A percentile compares a stretch with the other conserved stretches of the same genome.
Conservation (phyloP, 345 rosid species). For the Pistacia integerrima region DNA sequence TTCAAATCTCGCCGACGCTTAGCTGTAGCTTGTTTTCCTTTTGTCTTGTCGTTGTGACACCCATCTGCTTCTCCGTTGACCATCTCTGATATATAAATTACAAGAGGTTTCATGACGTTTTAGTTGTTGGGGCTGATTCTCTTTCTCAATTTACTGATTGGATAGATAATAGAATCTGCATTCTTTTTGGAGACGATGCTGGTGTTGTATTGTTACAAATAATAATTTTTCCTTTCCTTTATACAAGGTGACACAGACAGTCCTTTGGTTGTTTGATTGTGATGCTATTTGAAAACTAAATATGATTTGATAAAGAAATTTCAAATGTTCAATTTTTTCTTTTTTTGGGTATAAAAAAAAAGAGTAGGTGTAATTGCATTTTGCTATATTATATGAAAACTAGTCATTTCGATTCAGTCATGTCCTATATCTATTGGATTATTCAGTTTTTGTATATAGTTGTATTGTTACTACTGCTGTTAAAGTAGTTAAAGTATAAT, state of each 20-base stretch:
- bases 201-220: conserved; percentile 96
- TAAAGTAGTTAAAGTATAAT: no score
- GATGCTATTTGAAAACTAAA: background rate
- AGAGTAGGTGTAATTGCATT: no score
- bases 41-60: no score
- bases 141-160: conserved; percentile 91
- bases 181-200: conserved; percentile 94
- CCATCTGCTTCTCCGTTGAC: no score
- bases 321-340: background rate
- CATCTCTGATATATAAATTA: background rate
- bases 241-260: no score
- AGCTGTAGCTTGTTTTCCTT: no score
- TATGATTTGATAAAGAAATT: background rate
- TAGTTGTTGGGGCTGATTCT: conserved; percentile 90
- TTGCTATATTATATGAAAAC: no score
- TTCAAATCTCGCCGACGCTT: no score
- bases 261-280: background rate
- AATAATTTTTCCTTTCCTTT: conserved; percentile 7
- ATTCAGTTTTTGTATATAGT: no score
- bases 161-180: conserved; percentile 92
- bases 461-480: no score
- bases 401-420: background rate
- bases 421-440: background rate
- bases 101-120: conserved; percentile 83
- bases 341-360: no score